A percentile compares a stretch with the other conserved stretches of the same genome.
phyloP scores from a whole-genome alignment of 1,284 basidiomycete genomes.

The Dichomitus squalens region DNA sequence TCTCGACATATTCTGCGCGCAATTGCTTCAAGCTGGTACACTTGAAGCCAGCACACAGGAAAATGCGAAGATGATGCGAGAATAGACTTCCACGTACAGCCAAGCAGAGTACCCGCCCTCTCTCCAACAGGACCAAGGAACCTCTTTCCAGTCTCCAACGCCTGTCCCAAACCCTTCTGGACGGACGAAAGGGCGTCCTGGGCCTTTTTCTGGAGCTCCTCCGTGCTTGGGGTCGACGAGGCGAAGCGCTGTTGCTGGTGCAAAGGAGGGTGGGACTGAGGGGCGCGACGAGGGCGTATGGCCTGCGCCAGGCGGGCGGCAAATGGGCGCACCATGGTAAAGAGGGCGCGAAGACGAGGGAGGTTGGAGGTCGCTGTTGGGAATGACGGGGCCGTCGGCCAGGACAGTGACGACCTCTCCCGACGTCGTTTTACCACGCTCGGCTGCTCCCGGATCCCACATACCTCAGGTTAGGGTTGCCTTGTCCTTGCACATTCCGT shows the following conservation, averaged over 20 bases:
- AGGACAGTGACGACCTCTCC: constrained; percentile 22
- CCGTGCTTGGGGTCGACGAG: constrained; percentile 32
- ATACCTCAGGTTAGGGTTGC: constrained; percentile 1
- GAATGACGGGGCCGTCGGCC: constrained; percentile 24
- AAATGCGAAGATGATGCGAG: not conserved
- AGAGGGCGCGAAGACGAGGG: constrained; percentile 23
- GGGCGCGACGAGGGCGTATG: constrained; percentile 29
- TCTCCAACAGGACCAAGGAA: constrained; percentile 62
- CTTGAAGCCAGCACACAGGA: not conserved
- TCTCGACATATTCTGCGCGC: not conserved
- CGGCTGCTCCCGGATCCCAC: constrained; percentile 17
- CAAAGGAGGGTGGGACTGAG: constrained; percentile 22
- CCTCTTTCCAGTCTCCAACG: constrained; percentile 55
- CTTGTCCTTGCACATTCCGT: not conserved
- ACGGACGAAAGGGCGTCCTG: constrained; percentile 63
- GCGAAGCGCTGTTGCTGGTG: constrained; percentile 31
- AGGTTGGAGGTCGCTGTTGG: constrained; percentile 27
- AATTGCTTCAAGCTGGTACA: not conserved
- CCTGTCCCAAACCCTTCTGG: constrained; percentile 58
- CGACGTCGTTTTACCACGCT: constrained; percentile 25
- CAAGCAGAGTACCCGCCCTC: constrained; percentile 60
- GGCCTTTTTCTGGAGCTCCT: constrained; percentile 64
- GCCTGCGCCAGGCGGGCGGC: constrained; percentile 32
- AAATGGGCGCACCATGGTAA: constrained; percentile 32
- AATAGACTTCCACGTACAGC: constrained; percentile 51